phyloP scores from a whole-genome alignment of 345 rosid species.

The Angophora floribunda region DNA sequence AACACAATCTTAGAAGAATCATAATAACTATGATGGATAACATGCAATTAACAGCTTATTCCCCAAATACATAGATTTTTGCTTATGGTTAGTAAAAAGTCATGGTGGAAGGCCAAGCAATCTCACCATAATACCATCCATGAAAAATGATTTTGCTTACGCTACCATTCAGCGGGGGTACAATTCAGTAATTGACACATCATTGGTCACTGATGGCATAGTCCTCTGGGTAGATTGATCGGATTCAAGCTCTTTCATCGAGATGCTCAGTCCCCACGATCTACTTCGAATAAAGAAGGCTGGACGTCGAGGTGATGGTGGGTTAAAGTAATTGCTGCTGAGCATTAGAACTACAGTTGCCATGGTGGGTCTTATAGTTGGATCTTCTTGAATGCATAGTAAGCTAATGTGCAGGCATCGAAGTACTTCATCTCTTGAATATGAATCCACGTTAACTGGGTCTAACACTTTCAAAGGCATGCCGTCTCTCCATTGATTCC shows the following conservation, averaged over 20 bases:
- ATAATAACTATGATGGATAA: background rate
- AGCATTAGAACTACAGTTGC: slow-evolving; percentile 9
- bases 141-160: background rate
- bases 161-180: slow-evolving; percentile 12
- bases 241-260: background rate
- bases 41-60: background rate
- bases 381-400: slow-evolving; percentile 19
- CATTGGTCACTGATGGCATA: slow-evolving; percentile 13
- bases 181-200: slow-evolving; percentile 18
- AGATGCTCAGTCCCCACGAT: background rate
- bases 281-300: background rate
- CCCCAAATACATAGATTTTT: background rate
- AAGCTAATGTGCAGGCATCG: slow-evolving; percentile 18
- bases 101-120: background rate
- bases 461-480: slow-evolving; percentile 2
- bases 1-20: background rate
- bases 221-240: background rate
- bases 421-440: slow-evolving; percentile 7
- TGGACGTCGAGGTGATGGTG: slow-evolving; percentile 3
- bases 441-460: background rate
- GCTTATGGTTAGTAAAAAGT: background rate
- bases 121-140: background rate
- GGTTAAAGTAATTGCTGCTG: background rate
- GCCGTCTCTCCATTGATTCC: slow-evolving; percentile 14
- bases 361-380: slow-evolving; percentile 14